phyloP scores from a whole-genome alignment of 2,329 filamentous ascomycete genomes.

The Claviceps paspali region DNA sequence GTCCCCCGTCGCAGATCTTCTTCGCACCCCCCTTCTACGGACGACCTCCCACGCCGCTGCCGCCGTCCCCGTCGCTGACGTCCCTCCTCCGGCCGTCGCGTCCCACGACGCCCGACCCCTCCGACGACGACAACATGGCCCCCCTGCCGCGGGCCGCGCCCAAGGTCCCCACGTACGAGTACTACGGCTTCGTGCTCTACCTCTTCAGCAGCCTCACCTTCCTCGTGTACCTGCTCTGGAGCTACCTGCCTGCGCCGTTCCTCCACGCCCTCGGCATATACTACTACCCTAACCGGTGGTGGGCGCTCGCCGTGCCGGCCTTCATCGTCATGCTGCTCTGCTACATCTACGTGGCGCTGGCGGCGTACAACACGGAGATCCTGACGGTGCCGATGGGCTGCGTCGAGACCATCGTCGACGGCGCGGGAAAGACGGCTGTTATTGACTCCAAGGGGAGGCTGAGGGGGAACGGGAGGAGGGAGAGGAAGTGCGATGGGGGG shows the following conservation, averaged over 20 bases:
- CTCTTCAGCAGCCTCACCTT: slow-evolving; percentile 75
- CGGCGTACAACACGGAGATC: slow-evolving; percentile 78
- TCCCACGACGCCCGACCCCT: slow-evolving; percentile 86
- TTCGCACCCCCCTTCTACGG: slow-evolving; percentile 88
- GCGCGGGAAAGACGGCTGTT: slow-evolving; percentile 70
- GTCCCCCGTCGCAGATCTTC: slow-evolving; percentile 35
- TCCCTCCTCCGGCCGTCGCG: slow-evolving; percentile 79
- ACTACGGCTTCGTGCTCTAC: slow-evolving; percentile 97
- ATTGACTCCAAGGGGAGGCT: slow-evolving; percentile 55
- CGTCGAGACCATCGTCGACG: slow-evolving; percentile 84
- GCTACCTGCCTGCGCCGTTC: slow-evolving; percentile 81
- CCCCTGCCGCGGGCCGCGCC: slow-evolving; percentile 76
- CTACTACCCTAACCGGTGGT: slow-evolving; percentile 97
- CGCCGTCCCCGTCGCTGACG: slow-evolving; percentile 82
- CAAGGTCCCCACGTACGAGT: slow-evolving; percentile 97
- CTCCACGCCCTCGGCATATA: slow-evolving; percentile 85
- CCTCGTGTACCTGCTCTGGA: slow-evolving; percentile 60
- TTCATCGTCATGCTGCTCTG: slow-evolving; percentile 79
- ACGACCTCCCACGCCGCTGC: slow-evolving; percentile 83
- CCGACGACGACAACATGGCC: slow-evolving; percentile 74
- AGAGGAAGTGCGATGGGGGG: slow-evolving; percentile 21
- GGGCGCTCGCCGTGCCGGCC: slow-evolving; percentile 81
- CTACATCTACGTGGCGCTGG: slow-evolving; percentile 89
- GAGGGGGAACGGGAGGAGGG: slow-evolving; percentile 20
- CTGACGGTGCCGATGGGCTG: slow-evolving; percentile 66